These are phyloP conservation scores for Pythium aristosporum DNA, from an alignment of 352 stramenopile species.

Conservation along the genomic window DNA sequence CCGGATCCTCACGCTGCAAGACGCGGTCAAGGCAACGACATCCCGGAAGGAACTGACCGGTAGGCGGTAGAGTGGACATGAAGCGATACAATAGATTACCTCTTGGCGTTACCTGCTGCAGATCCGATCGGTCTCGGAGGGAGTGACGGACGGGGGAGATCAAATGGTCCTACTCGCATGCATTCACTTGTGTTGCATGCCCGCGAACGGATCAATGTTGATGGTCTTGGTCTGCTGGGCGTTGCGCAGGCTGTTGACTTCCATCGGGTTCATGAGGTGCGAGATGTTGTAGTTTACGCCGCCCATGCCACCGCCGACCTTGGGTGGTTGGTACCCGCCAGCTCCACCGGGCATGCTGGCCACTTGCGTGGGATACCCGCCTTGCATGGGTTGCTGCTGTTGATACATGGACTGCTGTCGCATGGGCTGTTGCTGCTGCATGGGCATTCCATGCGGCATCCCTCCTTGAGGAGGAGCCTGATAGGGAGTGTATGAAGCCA, in stretches of 20 bases:
- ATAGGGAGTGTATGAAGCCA: slow-evolving; percentile 16
- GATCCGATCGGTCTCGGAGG: neutral
- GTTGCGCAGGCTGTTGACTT: slow-evolving; percentile 45
- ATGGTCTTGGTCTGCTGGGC: slow-evolving; percentile 59
- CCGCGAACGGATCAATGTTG: slow-evolving; percentile 82
- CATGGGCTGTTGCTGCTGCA: slow-evolving; percentile 11
- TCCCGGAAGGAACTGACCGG: neutral
- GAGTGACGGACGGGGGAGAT: too few species aligned
- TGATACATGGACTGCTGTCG: slow-evolving; percentile 11
- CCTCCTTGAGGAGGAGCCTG: slow-evolving; percentile 7
- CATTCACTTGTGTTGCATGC: slow-evolving; percentile 30
- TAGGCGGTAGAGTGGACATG: neutral
- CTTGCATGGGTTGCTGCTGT: slow-evolving; percentile 15
- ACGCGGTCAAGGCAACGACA: slow-evolving; percentile 1
- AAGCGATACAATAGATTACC: neutral
- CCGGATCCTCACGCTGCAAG: slow-evolving; percentile 13
- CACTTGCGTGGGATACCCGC: neutral
- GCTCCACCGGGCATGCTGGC: neutral
- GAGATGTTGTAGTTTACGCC: slow-evolving; percentile 82
- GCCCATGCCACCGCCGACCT: slow-evolving; percentile 19
- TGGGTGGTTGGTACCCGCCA: slow-evolving; percentile 7
- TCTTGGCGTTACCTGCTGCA: neutral
- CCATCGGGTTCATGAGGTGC: slow-evolving; percentile 77
- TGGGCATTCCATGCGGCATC: slow-evolving; percentile 23
- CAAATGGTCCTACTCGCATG: too few species aligned